Evolutionary conservation across 179 eudicot genomes (phyloP), one percentile per base, ranked within the genome.

Genomic region (Corrigiola litoralis): DNA sequence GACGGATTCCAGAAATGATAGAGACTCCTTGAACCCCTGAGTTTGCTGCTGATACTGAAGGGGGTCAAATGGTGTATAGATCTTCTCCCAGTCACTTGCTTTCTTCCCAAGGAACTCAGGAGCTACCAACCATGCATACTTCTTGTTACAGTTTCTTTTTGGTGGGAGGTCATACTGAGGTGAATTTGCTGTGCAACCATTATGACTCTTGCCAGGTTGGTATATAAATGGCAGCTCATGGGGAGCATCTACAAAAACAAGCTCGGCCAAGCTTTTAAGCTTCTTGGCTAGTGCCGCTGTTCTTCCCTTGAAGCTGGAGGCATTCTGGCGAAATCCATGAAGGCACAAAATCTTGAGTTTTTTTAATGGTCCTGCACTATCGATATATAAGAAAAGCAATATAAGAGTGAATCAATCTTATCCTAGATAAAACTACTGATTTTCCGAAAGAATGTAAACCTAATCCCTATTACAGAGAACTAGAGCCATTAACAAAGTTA

Each of bases 271-370:
- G 82, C 75, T 81, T 67, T 86, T 92, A 31, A 90, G 84, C 74
- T 92, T 92, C 68, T 92, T 92, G 40, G 94, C 91, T 37, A 92
- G 74, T 27, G 98, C 80, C 57, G 87, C 90, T 23, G 90, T 84
- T 76, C 97, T 80, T 63, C 98, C 98, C 75, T 84, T 92, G 68
- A 92, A 92, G 69, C 90, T 67, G 48, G 97, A 84, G 41, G 98
- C 97, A 77, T 92, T 92, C 75, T 92, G 98, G 42, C 98, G 87
- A 72, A 92, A 92, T 37, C 98, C 98, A 62, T 92, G 98, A 73
- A 92, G 83, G 75, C 98, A 90, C 63, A 92, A 58, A 63, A 92
- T 87, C 71, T 89, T 70, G 67, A 92, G 90, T 70, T 87, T 92
- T 75, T 80, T 84, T 40, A 48, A 60, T 62, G 84, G 67, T 71